Conservation (phyloP, 495 filamentous ascomycete genomes). For the Aspergillus wentii region DNA sequence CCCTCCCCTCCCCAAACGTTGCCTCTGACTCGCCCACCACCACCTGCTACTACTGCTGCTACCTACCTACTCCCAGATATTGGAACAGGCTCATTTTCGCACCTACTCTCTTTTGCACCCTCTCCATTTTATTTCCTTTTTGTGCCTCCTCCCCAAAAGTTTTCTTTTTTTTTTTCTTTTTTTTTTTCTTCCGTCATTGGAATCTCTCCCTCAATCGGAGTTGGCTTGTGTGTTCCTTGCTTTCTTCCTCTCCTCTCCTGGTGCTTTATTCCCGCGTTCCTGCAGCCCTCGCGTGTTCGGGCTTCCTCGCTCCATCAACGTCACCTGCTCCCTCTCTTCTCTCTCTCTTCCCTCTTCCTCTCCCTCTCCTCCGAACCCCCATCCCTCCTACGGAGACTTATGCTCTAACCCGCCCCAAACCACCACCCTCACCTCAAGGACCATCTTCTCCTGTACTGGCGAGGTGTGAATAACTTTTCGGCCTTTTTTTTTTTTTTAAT, state of each 20-base stretch:
- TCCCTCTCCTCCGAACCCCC: slow-evolving; percentile 11
- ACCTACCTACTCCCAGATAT: slow-evolving; percentile 12
- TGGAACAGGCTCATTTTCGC: slow-evolving; percentile 11
- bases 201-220: slow-evolving; percentile 7
- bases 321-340: slow-evolving; percentile 22
- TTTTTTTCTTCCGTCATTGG: slow-evolving; percentile 4
- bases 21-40: slow-evolving; percentile 1
- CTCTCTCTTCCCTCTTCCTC: slow-evolving; percentile 11
- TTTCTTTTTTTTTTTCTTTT: background rate
- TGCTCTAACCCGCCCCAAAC: slow-evolving; percentile 8
- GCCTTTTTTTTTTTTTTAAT: slow-evolving; percentile 3
- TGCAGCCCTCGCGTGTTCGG: slow-evolving; percentile 29
- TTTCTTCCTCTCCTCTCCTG: slow-evolving; percentile 14
- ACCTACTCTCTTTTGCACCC: slow-evolving; percentile 6
- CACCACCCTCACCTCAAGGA: slow-evolving; percentile 10
- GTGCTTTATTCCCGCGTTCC: slow-evolving; percentile 31
- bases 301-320: slow-evolving; percentile 31
- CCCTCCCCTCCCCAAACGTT: slow-evolving; percentile 9
- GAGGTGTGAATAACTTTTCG: slow-evolving; percentile 9
- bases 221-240: slow-evolving; percentile 17
- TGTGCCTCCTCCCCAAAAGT: background rate
- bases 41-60: no score
- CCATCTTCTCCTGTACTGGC: slow-evolving; percentile 10
- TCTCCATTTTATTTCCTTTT: slow-evolving; percentile 5
- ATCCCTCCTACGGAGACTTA: slow-evolving; percentile 8